phyloP scores from a whole-genome alignment of 768 basidiomycete genomes.

The Tylopilus vinaceipallidus region DNA sequence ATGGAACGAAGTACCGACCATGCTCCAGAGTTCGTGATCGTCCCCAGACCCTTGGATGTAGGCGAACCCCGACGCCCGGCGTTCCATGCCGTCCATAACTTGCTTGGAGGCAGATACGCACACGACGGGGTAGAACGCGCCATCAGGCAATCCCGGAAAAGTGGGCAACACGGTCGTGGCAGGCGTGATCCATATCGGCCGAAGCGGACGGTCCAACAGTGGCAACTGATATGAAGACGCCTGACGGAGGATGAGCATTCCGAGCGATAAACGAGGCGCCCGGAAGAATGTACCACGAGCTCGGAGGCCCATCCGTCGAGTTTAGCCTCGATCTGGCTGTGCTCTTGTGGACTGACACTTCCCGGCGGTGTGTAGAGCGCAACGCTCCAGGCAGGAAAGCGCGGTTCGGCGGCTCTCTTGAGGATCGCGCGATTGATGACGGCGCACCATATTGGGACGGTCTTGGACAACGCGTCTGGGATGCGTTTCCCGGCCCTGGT shows the following conservation, averaged over 20 bases:
- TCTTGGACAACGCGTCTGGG: conserved; percentile 92
- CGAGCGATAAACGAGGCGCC: background rate
- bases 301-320: conserved; percentile 69
- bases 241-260: conserved; percentile 34
- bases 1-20: conserved; percentile 41
- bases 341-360: conserved; percentile 71
- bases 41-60: conserved; percentile 96
- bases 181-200: conserved; percentile 89
- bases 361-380: conserved; percentile 69
- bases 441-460: conserved; percentile 92
- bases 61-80: conserved; percentile 65
- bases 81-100: conserved; percentile 55
- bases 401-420: conserved; percentile 2
- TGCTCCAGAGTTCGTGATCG: conserved; percentile 89
- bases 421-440: conserved; percentile 71
- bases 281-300: conserved; percentile 48
- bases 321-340: conserved; percentile 65
- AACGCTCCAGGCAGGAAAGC: conserved; percentile 47
- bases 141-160: conserved; percentile 23
- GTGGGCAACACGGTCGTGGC: conserved; percentile 51
- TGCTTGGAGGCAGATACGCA: conserved; percentile 86
- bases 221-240: conserved; percentile 71
- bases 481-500: conserved; percentile 91
- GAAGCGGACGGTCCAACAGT: conserved; percentile 57
- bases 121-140: conserved; percentile 64